Percentiles rank a stretch among this genome's conserved stretches.
These are phyloP conservation scores for Phytophthora macrochlamydospora DNA, from an alignment of 352 stramenopile genomes.

Conservation along the genomic window DNA sequence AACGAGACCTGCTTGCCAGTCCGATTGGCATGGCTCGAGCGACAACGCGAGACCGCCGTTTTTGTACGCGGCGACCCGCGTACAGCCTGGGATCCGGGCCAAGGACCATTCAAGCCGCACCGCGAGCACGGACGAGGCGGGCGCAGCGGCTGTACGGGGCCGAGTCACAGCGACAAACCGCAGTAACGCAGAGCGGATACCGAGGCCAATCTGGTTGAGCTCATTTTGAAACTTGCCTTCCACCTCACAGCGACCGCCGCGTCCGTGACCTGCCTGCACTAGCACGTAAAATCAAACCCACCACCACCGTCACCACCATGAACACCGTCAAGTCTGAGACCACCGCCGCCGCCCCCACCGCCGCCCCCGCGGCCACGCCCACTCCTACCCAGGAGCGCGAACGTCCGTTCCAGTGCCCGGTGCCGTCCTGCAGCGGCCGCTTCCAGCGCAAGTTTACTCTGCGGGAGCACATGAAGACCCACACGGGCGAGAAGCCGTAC, in stretches of 20 bases:
- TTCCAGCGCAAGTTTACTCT: conserved; percentile 82
- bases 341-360: conserved; percentile 1
- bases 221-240: conserved; percentile 56
- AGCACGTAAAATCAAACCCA: conserved; percentile 26
- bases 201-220: conserved; percentile 24
- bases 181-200: conserved; percentile 30
- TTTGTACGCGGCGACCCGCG: conserved; percentile 25
- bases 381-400: conserved; percentile 29
- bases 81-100: conserved; percentile 30
- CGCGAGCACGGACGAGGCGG: conserved; percentile 34
- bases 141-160: conserved; percentile 22
- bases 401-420: conserved; percentile 45
- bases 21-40: conserved; percentile 16
- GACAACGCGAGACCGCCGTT: conserved; percentile 28
- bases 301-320: conserved; percentile 28
- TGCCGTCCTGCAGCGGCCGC: conserved; percentile 44
- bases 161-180: conserved; percentile 45
- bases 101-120: conserved; percentile 37
- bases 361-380: conserved; percentile 1
- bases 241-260: conserved; percentile 27
- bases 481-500: conserved; percentile 80
- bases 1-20: neutral
- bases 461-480: conserved; percentile 81
- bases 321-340: conserved; percentile 22
- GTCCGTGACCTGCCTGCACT: conserved; percentile 24